Evolutionary conservation across 371 early-diverging fungal species (phyloP).

Genomic region (Mortierella sp.): DNA sequence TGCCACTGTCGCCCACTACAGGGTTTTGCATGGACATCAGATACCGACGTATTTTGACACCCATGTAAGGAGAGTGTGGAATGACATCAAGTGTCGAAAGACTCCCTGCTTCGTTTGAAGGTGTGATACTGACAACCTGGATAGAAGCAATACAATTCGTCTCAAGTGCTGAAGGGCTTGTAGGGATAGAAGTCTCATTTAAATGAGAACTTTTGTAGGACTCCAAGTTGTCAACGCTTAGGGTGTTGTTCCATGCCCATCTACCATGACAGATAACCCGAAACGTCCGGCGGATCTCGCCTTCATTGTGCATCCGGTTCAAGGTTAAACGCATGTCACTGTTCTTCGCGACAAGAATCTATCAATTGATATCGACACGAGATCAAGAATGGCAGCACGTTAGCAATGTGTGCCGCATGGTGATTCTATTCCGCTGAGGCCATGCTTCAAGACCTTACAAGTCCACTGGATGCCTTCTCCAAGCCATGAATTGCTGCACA

Average conservation of each 20-base stretch:
- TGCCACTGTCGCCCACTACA: constrained; percentile 70
- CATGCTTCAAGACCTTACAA: constrained; percentile 50
- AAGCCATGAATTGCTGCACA: constrained; percentile 51
- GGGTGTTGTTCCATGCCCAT: constrained; percentile 6
- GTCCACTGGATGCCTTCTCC: constrained; percentile 66
- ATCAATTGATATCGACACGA: neutral
- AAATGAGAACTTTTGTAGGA: neutral
- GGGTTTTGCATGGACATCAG: constrained; percentile 58
- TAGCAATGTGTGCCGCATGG: neutral
- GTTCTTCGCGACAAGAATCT: constrained; percentile 65
- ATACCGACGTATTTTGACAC: constrained; percentile 56
- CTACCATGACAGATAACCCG: constrained; percentile 62
- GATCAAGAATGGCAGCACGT: neutral
- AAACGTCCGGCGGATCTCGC: constrained; percentile 53
- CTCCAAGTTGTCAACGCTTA: neutral
- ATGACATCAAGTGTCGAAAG: constrained; percentile 58
- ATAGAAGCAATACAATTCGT: constrained; percentile 14
- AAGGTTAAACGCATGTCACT: constrained; percentile 43
- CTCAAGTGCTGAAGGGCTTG: constrained; percentile 12
- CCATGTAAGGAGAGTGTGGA: constrained; percentile 54
- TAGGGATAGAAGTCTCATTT: constrained; percentile 1
- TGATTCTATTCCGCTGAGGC: no score
- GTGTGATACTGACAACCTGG: constrained; percentile 53
- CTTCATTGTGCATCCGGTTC: constrained; percentile 39
- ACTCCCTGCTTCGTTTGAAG: constrained; percentile 60